These are phyloP conservation scores for Cytospora mali DNA, from an alignment of 2,329 filamentous ascomycete genomes.

Conservation along the genomic window DNA sequence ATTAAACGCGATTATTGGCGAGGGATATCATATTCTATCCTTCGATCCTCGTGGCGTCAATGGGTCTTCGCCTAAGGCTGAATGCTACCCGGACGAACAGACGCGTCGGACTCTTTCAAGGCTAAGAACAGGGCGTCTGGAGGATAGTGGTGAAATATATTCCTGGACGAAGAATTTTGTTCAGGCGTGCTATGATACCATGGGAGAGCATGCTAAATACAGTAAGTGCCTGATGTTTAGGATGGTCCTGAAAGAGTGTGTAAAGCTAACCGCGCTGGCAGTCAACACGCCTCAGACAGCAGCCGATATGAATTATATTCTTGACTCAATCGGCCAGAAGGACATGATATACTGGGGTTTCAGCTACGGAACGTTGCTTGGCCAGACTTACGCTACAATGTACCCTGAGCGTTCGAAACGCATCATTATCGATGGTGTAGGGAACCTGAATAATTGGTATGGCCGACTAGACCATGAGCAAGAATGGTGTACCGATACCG, in stretches of 20 bases:
- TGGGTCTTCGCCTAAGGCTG: constrained; percentile 38
- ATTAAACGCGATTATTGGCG: constrained; percentile 43
- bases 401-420: constrained; percentile 41
- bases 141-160: constrained; percentile 43
- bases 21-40: constrained; percentile 47
- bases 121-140: constrained; percentile 33
- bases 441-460: constrained; percentile 42
- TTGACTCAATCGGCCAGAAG: constrained; percentile 28
- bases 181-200: constrained; percentile 45
- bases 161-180: constrained; percentile 46
- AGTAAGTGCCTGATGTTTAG: constrained; percentile 53
- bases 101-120: constrained; percentile 35
- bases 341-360: constrained; percentile 49
- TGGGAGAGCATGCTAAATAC: constrained; percentile 47
- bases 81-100: constrained; percentile 43
- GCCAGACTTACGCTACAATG: constrained; percentile 44
- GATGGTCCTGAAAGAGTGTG: constrained; percentile 45
- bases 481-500: constrained; percentile 44
- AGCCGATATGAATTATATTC: constrained; percentile 12
- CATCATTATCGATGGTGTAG: constrained; percentile 49
- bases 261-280: constrained; percentile 32
- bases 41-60: constrained; percentile 53
- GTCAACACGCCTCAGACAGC: constrained; percentile 16
- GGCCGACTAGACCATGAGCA: constrained; percentile 37
- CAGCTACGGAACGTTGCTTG: constrained; percentile 51